Evolutionary conservation across 257 asterid species (phyloP), one percentile per base, ranked within the genome.

Genomic region (Ehretia macrophylla): DNA sequence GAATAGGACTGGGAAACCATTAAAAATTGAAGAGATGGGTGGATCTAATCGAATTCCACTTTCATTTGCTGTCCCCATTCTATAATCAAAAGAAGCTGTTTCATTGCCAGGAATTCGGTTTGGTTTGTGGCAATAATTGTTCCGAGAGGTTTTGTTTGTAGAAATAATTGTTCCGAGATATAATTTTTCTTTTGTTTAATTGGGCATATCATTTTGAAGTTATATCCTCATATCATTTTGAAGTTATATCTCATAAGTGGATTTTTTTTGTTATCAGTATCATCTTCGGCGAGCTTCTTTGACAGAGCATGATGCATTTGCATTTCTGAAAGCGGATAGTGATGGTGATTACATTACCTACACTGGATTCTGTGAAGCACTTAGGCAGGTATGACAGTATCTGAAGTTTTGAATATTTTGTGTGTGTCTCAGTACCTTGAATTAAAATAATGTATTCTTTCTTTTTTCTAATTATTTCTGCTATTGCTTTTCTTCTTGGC

Each of bases 241-340:
- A 44, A 38, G 5, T 59, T 0, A 54, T 23, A 61, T 51, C 19
- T 45, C 21, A 39, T 14, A 51, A 0, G 32, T 32, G 17, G 35
- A n/a, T n/a, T 21, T n/a, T 20, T 55, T 58, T 17, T 47, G 67
- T 52, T 70, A 70, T 64, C 95, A 93, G 99, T 83, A 93, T 83
- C 95, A 93, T 32, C 95, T 93, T 55, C 72, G 85, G 70, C 86
- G 90, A 62, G 91, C 96, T 59, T 86, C 92, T 1, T 72, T 93
- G 73, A 86, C 94, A 3, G 94, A 83, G 71, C 79, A 89, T 2
- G 87, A 80, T 67, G 96, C 99, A 18, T 93, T 84, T 71, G 94
- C 90, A 62, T 85, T 85, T 63, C 80, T 93, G 45, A 93, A 89
- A 84, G 95, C 84, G 32, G 94, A 89, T 51, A 78, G 82, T 45